These are phyloP conservation scores for Lipomyces sp. DNA, from an alignment of 805 yeast species.

Conservation along the genomic window DNA sequence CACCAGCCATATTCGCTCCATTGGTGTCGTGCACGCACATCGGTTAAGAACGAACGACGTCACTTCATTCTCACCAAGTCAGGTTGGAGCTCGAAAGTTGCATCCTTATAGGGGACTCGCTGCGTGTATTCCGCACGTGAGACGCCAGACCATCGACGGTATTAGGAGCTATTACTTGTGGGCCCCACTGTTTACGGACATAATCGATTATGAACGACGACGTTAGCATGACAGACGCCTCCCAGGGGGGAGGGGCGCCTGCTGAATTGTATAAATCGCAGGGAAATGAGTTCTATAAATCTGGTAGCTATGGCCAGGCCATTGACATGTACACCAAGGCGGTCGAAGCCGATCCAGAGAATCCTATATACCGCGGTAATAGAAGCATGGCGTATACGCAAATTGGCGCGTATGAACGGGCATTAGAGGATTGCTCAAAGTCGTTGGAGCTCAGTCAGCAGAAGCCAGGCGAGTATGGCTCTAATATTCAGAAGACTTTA, in stretches of 20 bases:
- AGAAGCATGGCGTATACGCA: slow-evolving; percentile 50
- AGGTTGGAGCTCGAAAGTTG: not conserved
- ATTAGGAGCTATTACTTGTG: not conserved
- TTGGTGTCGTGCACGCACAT: not conserved
- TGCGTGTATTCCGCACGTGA: not conserved
- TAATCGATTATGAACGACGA: not conserved
- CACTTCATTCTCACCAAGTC: not conserved
- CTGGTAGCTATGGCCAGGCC: slow-evolving; percentile 48
- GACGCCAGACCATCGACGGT: not conserved
- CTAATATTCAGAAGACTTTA: slow-evolving; percentile 45
- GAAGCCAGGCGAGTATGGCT: slow-evolving; percentile 39
- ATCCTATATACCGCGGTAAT: slow-evolving; percentile 48
- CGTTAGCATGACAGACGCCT: slow-evolving; percentile 7
- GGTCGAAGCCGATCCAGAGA: slow-evolving; percentile 44
- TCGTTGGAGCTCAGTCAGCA: slow-evolving; percentile 37
- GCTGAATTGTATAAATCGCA: slow-evolving; percentile 41
- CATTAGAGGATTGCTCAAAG: slow-evolving; percentile 45
- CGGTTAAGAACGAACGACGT: not conserved
- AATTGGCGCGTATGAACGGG: slow-evolving; percentile 43
- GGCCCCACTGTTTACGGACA: not conserved
- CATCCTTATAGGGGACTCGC: not conserved
- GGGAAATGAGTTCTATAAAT: slow-evolving; percentile 49
- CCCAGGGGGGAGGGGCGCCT: slow-evolving; percentile 1
- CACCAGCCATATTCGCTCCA: not conserved
- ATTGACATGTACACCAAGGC: slow-evolving; percentile 39